These are phyloP conservation scores for Articulospora tetracladia DNA, from an alignment of 495 filamentous ascomycete genomes.

Conservation along the genomic window DNA sequence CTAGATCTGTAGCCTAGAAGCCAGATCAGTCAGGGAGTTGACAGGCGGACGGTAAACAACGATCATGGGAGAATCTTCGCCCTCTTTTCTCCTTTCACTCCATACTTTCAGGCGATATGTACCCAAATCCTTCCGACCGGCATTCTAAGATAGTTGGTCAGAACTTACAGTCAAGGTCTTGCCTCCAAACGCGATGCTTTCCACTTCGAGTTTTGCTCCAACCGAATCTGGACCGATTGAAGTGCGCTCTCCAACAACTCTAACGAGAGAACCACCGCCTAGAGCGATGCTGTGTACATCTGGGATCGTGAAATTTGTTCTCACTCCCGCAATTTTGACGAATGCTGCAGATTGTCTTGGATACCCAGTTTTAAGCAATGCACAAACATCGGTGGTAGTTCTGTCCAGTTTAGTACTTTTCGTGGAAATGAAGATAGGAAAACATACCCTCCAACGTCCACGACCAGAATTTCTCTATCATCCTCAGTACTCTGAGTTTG, in stretches of 20 bases:
- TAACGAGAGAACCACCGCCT: conserved; percentile 47
- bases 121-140: no score
- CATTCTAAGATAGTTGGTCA: no score
- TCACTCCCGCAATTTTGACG: conserved; percentile 45
- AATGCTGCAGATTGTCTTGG: conserved; percentile 52
- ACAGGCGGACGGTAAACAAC: background rate
- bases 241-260: conserved; percentile 25
- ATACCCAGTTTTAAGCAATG: conserved; percentile 48
- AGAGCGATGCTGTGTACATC: conserved; percentile 50
- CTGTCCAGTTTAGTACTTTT: conserved; percentile 25
- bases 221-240: conserved; percentile 44
- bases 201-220: conserved; percentile 33
- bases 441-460: conserved; percentile 43
- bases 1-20: conserved; percentile 23
- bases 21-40: background rate
- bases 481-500: conserved; percentile 22
- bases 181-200: conserved; percentile 48
- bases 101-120: no score
- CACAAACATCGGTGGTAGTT: conserved; percentile 52
- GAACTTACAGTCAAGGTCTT: conserved; percentile 44
- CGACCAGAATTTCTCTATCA: conserved; percentile 37
- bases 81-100: no score
- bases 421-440: background rate
- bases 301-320: conserved; percentile 50
- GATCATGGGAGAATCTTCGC: no score